phyloP scores from a whole-genome alignment of 2,329 filamentous ascomycete species.

The Lithohypha guttulata region DNA sequence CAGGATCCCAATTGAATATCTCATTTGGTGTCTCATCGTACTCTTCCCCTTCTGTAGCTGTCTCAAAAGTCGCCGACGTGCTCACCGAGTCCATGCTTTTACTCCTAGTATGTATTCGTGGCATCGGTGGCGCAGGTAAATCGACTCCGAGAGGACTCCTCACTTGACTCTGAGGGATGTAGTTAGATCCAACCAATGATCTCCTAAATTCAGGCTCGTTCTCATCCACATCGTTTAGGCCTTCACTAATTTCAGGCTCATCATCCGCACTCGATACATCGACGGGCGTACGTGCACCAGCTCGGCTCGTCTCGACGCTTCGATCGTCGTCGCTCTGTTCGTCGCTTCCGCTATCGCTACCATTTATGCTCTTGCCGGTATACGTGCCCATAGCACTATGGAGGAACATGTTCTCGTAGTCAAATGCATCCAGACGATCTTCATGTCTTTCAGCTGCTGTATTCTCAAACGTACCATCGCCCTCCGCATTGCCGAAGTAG shows the following conservation, averaged over 20 bases:
- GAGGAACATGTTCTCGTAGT: conserved; percentile 92
- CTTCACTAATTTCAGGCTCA: neutral
- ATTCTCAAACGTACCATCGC: conserved; percentile 39
- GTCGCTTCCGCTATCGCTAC: conserved; percentile 14
- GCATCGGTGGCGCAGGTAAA: conserved; percentile 10
- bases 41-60: conserved; percentile 46
- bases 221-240: no score
- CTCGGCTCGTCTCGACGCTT: conserved; percentile 18
- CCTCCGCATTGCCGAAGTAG: conserved; percentile 7
- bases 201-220: no score
- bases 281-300: conserved; percentile 16
- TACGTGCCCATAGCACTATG: conserved; percentile 76
- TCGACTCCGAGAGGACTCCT: conserved; percentile 1
- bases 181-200: neutral
- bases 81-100: conserved; percentile 51
- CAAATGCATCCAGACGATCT: conserved; percentile 87
- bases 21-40: conserved; percentile 25
- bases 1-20: conserved; percentile 19
- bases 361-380: conserved; percentile 20
- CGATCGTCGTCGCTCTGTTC: conserved; percentile 19
- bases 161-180: neutral
- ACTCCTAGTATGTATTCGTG: conserved; percentile 30
- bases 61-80: conserved; percentile 52
- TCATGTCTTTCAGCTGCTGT: conserved; percentile 66
- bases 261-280: conserved; percentile 12